phyloP scores from a whole-genome alignment of 306 rosid genomes.

The Gastrolobium villosum region DNA sequence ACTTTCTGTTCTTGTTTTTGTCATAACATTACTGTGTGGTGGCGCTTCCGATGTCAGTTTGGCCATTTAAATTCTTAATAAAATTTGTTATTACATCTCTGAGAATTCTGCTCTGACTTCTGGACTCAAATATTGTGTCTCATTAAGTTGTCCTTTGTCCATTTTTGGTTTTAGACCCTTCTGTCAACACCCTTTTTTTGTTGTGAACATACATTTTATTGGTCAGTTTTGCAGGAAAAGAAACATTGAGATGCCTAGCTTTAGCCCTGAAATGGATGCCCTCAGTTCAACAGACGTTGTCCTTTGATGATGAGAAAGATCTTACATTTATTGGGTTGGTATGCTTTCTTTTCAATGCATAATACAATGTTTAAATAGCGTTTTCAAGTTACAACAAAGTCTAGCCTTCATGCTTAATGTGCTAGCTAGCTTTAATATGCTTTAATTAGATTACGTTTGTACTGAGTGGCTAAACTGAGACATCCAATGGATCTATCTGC shows the following conservation, averaged over 20 bases:
- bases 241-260: conserved; percentile 96
- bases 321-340: conserved; percentile 99
- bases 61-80: conserved; percentile 24
- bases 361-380: conserved; percentile 41
- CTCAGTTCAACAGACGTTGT: conserved; percentile 61
- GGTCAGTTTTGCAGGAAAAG: conserved; percentile 96
- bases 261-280: conserved; percentile 94
- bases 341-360: conserved; percentile 75
- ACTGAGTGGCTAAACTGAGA: conserved; percentile 23
- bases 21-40: background rate
- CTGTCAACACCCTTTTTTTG: background rate
- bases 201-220: conserved; percentile 46
- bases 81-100: conserved; percentile 26
- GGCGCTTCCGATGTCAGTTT: background rate
- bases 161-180: conserved; percentile 32
- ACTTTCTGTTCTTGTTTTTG: conserved; percentile 17
- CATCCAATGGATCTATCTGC: conserved; percentile 15
- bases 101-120: conserved; percentile 17
- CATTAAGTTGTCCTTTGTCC: conserved; percentile 18
- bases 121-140: conserved; percentile 29
- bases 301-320: conserved; percentile 86
- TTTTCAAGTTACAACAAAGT: conserved; percentile 36
- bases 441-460: conserved; percentile 30
- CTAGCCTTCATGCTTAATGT: conserved; percentile 25
- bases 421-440: background rate